Evolutionary conservation across 2,329 filamentous ascomycete species (phyloP).

Genomic region (Trichoderma sp.): DNA sequence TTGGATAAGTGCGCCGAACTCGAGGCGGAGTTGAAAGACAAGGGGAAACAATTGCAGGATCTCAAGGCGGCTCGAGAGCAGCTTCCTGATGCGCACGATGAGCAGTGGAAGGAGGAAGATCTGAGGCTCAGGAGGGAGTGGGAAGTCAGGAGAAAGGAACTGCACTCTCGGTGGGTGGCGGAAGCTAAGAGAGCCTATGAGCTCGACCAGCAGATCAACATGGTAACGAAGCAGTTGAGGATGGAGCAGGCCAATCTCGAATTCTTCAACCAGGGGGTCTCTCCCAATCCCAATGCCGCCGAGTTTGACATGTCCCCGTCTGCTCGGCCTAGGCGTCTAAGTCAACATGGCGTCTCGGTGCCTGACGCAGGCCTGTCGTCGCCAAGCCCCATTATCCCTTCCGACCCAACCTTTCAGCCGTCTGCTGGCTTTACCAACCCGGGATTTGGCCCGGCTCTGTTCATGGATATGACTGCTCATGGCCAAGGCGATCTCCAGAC

Average conservation of each 20-base stretch:
- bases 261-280: constrained; percentile 35
- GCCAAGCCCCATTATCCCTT: constrained; percentile 38
- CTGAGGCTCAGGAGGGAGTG: constrained; percentile 53
- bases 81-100: constrained; percentile 59
- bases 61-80: constrained; percentile 68
- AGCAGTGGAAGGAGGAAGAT: constrained; percentile 52
- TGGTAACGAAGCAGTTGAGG: constrained; percentile 47
- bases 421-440: constrained; percentile 54
- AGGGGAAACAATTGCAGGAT: constrained; percentile 65
- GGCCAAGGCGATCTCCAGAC: constrained; percentile 44
- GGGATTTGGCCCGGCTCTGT: constrained; percentile 52
- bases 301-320: constrained; percentile 43
- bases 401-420: constrained; percentile 45
- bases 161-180: constrained; percentile 48
- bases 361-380: constrained; percentile 41
- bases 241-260: constrained; percentile 41
- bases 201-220: constrained; percentile 45
- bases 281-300: constrained; percentile 43
- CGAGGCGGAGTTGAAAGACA: constrained; percentile 69
- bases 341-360: constrained; percentile 47
- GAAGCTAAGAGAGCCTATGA: constrained; percentile 47
- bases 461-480: constrained; percentile 47
- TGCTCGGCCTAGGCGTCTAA: constrained; percentile 46
- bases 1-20: constrained; percentile 63
- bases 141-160: constrained; percentile 50